Percentiles rank a stretch among this genome's conserved stretches.
Conservation (phyloP, 2,329 filamentous ascomycete genomes). For the Pyrenophora graminea region DNA sequence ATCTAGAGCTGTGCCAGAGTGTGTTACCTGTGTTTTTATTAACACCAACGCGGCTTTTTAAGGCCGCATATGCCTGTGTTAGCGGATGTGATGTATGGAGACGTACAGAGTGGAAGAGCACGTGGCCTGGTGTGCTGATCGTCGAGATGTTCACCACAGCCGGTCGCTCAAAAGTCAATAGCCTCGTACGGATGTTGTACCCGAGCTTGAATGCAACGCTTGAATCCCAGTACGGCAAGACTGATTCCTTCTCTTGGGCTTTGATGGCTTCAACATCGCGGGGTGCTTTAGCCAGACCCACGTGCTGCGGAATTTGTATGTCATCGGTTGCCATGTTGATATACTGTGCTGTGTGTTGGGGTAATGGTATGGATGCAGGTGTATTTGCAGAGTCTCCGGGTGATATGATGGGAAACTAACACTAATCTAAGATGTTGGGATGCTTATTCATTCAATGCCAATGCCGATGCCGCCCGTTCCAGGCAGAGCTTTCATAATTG, state of each 20-base stretch:
- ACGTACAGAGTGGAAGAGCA: slow-evolving; percentile 68
- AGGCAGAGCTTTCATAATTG: slow-evolving; percentile 13
- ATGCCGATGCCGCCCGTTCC: slow-evolving; percentile 11
- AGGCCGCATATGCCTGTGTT: background rate
- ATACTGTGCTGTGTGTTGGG: background rate
- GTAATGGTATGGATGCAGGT: background rate
- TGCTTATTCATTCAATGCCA: background rate
- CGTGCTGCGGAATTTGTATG: slow-evolving; percentile 28
- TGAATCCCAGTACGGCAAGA: slow-evolving; percentile 60
- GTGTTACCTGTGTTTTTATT: slow-evolving; percentile 50
- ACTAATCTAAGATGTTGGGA: background rate
- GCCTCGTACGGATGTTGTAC: slow-evolving; percentile 62
- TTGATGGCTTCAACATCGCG: slow-evolving; percentile 44
- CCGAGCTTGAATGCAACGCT: slow-evolving; percentile 67
- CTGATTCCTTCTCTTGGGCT: slow-evolving; percentile 46
- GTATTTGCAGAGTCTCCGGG: too few species aligned
- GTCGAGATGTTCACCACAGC: slow-evolving; percentile 66
- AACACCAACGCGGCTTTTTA: background rate
- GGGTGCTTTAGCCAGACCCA: slow-evolving; percentile 28
- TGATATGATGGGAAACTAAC: too few species aligned
- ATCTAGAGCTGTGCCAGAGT: slow-evolving; percentile 68
- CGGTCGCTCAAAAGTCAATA: slow-evolving; percentile 58
- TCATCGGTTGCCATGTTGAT: slow-evolving; percentile 14
- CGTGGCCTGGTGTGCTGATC: slow-evolving; percentile 59
- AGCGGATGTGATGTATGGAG: too few species aligned